Evolutionary conservation across 1,284 basidiomycete species (phyloP).

Genomic region (Violaceomyces palustris): DNA sequence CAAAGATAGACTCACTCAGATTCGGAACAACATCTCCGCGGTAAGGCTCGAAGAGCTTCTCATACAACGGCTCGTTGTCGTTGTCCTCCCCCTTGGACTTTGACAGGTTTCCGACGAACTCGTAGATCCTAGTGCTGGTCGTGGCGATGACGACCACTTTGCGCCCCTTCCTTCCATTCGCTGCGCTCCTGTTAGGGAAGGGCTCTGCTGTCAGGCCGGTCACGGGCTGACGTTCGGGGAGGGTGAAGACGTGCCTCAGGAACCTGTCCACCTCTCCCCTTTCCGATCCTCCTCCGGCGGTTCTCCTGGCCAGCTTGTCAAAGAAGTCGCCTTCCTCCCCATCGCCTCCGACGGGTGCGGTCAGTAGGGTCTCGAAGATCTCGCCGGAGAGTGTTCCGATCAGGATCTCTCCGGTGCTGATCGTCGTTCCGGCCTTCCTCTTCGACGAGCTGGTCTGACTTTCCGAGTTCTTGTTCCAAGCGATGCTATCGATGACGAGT

Average conservation of each 20-base stretch:
- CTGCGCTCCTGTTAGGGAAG: conserved; percentile 10
- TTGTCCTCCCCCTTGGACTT: conserved; percentile 63
- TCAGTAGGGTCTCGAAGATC: conserved; percentile 62
- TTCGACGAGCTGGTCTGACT: neutral
- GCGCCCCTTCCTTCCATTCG: conserved; percentile 3
- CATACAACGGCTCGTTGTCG: conserved; percentile 51
- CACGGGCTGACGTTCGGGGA: conserved; percentile 44
- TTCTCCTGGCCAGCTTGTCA: conserved; percentile 47
- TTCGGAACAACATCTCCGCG: conserved; percentile 31
- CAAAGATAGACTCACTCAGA: too few relatives aligned
- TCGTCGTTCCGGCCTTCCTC: neutral
- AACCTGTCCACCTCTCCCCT: conserved; percentile 34
- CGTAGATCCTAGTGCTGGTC: conserved; percentile 83
- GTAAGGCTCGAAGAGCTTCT: conserved; percentile 46
- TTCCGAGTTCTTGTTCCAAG: conserved; percentile 65
- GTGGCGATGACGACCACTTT: conserved; percentile 65
- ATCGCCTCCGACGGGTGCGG: conserved; percentile 55
- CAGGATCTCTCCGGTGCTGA: conserved; percentile 63
- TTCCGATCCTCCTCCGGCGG: conserved; percentile 29
- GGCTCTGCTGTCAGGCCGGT: conserved; percentile 32
- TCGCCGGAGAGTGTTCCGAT: conserved; percentile 63
- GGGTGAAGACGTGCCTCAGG: conserved; percentile 32
- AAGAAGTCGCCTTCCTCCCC: conserved; percentile 56
- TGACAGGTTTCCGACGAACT: conserved; percentile 66
- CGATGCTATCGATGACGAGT: conserved; percentile 76